Conservation (phyloP, 305 asterid species). For the Fraxinus paxiana region DNA sequence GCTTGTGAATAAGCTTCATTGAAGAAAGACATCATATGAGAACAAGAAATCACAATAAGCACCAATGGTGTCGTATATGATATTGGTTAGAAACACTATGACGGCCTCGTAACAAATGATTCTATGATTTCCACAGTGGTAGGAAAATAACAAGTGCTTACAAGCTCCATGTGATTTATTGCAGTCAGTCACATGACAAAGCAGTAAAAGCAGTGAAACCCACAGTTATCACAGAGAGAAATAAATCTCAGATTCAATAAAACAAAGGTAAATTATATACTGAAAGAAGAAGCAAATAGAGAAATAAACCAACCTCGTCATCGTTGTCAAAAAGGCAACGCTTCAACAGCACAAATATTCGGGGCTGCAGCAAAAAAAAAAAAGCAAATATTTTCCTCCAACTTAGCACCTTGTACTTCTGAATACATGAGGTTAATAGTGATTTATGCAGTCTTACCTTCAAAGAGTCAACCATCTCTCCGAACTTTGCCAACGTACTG, state of each 20-base stretch:
- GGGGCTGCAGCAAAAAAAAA: constrained; percentile 56
- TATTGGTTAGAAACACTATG: not conserved
- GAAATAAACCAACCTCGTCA: constrained; percentile 66
- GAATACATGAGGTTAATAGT: constrained; percentile 3
- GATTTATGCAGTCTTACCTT: constrained; percentile 47
- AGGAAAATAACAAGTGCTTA: not conserved
- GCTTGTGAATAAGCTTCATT: constrained; percentile 18
- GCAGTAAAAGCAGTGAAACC: not conserved
- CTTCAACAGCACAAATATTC: constrained; percentile 73
- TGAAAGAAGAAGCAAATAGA: not conserved
- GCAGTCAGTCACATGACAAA: not conserved
- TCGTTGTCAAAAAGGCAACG: constrained; percentile 92
- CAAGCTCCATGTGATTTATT: not conserved
- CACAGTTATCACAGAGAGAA: not conserved
- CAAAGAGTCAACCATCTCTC: constrained; percentile 78
- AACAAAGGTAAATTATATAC: not conserved
- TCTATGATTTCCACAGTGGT: not conserved
- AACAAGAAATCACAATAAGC: constrained; percentile 1
- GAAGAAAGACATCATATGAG: constrained; percentile 1
- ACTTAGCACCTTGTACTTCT: constrained; percentile 14
- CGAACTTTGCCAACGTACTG: constrained; percentile 89
- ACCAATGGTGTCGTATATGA: not conserved
- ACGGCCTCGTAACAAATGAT: not conserved
- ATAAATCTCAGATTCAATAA: not conserved
- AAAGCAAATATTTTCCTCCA: constrained; percentile 3